A percentile compares a stretch with the other conserved stretches of the same genome.
Evolutionary conservation across 2,329 filamentous ascomycete genomes (phyloP).

Genomic region (Colletotrichum sp.): DNA sequence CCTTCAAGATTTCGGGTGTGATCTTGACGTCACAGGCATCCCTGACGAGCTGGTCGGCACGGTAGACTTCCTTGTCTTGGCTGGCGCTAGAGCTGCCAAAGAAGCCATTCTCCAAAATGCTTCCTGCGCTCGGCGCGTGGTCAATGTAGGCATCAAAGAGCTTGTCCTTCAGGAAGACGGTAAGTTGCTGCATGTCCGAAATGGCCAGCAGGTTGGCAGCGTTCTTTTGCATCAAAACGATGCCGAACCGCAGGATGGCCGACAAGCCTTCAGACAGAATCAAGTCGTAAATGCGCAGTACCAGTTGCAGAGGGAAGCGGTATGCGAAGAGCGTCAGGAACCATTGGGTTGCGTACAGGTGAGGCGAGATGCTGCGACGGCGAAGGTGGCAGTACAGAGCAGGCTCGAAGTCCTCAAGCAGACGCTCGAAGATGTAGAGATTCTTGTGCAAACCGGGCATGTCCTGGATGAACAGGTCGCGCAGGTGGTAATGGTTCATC

Average conservation of each 20-base stretch:
- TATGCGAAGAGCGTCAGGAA: constrained; percentile 99
- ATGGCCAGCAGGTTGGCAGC: constrained; percentile 77
- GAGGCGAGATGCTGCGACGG: constrained; percentile 83
- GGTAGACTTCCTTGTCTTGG: constrained; percentile 93
- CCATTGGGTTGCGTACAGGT: constrained; percentile 98
- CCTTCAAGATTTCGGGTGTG: constrained; percentile 79
- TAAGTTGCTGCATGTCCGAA: constrained; percentile 90
- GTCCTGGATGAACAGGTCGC: constrained; percentile 91
- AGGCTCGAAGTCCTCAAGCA: constrained; percentile 93
- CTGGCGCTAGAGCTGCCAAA: constrained; percentile 91
- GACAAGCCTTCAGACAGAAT: constrained; percentile 93
- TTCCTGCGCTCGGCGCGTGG: constrained; percentile 87
- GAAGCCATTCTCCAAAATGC: constrained; percentile 94
- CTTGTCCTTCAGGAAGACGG: constrained; percentile 89
- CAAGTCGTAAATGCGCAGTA: constrained; percentile 94
- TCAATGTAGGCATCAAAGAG: constrained; percentile 98
- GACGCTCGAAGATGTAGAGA: constrained; percentile 91
- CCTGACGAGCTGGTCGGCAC: constrained; percentile 89
- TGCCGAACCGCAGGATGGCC: constrained; percentile 92
- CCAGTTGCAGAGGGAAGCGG: constrained; percentile 93
- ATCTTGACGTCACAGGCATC: constrained; percentile 91
- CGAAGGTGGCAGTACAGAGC: constrained; percentile 94
- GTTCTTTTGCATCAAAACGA: constrained; percentile 97
- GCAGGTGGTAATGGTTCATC: constrained; percentile 95
- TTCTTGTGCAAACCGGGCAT: constrained; percentile 96